Evolutionary conservation across 2,329 filamentous ascomycete species (phyloP).

Genomic region (Rosellinia necatrix): DNA sequence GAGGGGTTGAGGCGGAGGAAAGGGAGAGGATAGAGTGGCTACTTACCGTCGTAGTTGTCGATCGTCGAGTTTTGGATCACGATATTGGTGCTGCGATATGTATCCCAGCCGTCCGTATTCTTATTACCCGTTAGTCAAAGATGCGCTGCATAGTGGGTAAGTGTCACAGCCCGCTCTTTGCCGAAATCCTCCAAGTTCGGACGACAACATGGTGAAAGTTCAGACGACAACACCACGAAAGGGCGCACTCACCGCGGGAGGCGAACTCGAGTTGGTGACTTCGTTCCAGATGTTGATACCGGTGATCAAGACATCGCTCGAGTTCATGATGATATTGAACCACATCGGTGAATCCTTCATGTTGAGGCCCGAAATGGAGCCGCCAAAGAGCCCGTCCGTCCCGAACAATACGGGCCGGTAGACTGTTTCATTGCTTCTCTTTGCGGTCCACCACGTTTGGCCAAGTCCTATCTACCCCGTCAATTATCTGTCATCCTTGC

Average conservation of each 20-base stretch:
- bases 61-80: slow-evolving; percentile 68
- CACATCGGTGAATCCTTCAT: slow-evolving; percentile 61
- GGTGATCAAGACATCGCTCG: slow-evolving; percentile 63
- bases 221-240: slow-evolving; percentile 41
- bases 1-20: neutral
- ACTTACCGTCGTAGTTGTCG: slow-evolving; percentile 65
- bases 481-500: neutral
- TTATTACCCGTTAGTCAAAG: slow-evolving; percentile 37
- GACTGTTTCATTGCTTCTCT: slow-evolving; percentile 59
- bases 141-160: too few relatives aligned
- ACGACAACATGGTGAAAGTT: neutral
- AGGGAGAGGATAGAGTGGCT: neutral
- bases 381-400: slow-evolving; percentile 60
- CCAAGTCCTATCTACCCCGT: slow-evolving; percentile 47
- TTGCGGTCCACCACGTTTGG: slow-evolving; percentile 68
- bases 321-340: slow-evolving; percentile 66
- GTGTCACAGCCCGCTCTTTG: too few relatives aligned
- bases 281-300: slow-evolving; percentile 58
- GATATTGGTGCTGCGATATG: slow-evolving; percentile 62
- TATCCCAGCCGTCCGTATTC: slow-evolving; percentile 69
- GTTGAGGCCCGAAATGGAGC: slow-evolving; percentile 60
- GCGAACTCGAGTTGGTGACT: slow-evolving; percentile 27
- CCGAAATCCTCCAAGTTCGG: neutral
- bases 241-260: slow-evolving; percentile 51
- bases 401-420: slow-evolving; percentile 65